These are phyloP conservation scores for Zymoseptoria brevis DNA, from an alignment of 2,329 filamentous ascomycete genomes.

Conservation along the genomic window DNA sequence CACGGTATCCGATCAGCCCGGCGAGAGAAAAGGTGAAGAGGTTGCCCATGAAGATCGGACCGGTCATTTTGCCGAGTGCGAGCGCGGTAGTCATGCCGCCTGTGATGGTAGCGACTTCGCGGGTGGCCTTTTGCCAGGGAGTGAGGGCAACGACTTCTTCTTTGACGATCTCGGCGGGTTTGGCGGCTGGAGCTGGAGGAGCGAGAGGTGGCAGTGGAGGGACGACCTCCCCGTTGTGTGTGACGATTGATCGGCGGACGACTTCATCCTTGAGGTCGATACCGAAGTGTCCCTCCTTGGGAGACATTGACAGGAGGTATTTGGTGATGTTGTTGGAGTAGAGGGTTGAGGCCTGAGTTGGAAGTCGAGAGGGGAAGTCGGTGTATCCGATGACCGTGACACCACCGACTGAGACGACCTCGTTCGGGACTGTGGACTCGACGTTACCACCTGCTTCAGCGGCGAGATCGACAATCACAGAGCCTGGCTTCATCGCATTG, in stretches of 20 bases:
- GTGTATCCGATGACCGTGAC: slow-evolving; percentile 73
- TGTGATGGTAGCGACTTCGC: slow-evolving; percentile 67
- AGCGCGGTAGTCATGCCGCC: slow-evolving; percentile 69
- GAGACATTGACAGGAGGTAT: slow-evolving; percentile 72
- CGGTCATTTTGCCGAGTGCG: slow-evolving; percentile 70
- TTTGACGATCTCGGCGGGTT: slow-evolving; percentile 43
- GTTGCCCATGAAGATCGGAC: slow-evolving; percentile 80
- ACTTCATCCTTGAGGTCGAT: slow-evolving; percentile 79
- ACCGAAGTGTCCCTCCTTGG: slow-evolving; percentile 69
- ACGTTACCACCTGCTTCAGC: slow-evolving; percentile 86
- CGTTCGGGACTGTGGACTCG: slow-evolving; percentile 60
- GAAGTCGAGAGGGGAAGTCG: slow-evolving; percentile 75
- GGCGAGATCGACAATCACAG: slow-evolving; percentile 79
- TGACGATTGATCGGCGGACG: slow-evolving; percentile 76
- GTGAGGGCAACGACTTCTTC: slow-evolving; percentile 61
- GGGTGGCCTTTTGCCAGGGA: slow-evolving; percentile 70
- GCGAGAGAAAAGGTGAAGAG: slow-evolving; percentile 78
- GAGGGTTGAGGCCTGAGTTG: slow-evolving; percentile 80
- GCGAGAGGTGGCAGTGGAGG: slow-evolving; percentile 65
- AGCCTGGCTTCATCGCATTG: slow-evolving; percentile 80
- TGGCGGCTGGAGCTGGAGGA: slow-evolving; percentile 46
- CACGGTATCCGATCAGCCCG: slow-evolving; percentile 65
- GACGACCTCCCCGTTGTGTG: slow-evolving; percentile 65
- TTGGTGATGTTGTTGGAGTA: slow-evolving; percentile 95
- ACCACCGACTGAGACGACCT: background rate